phyloP scores from a whole-genome alignment of 345 rosid species.

The Gynandropsis gynandra region DNA sequence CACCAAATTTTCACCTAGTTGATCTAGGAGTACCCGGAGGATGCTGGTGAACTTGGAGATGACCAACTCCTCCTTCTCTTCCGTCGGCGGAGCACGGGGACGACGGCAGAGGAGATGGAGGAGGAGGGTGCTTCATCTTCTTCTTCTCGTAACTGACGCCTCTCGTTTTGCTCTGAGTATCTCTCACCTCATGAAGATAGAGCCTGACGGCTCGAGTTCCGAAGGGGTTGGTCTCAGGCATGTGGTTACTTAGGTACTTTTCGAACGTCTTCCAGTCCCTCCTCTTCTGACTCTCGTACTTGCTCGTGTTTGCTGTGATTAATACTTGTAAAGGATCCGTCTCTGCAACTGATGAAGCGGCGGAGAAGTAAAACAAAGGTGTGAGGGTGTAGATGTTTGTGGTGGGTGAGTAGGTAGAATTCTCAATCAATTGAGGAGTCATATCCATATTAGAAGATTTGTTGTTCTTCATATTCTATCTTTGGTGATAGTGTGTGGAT shows the following conservation, averaged over 20 bases:
- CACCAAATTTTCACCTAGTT: too few relatives aligned
- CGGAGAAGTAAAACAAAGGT: constrained; percentile 26
- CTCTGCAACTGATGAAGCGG: constrained; percentile 33
- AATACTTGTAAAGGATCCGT: too few relatives aligned
- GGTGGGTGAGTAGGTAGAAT: constrained; percentile 13
- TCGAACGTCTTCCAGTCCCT: constrained; percentile 78
- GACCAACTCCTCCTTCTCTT: too few relatives aligned
- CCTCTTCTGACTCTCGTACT: constrained; percentile 67
- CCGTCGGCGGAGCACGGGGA: too few relatives aligned
- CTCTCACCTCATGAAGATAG: constrained; percentile 59
- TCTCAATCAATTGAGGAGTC: constrained; percentile 29
- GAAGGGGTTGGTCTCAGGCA: constrained; percentile 59
- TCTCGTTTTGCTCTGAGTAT: constrained; percentile 59
- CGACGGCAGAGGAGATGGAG: constrained; percentile 24
- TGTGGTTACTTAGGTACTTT: constrained; percentile 52
- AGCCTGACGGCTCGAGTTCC: constrained; percentile 65
- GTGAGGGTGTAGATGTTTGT: constrained; percentile 25
- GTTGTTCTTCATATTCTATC: too few relatives aligned
- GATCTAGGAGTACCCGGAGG: too few relatives aligned
- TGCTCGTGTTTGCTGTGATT: constrained; percentile 42
- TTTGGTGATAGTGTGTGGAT: too few relatives aligned
- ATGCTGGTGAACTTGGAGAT: too few relatives aligned
- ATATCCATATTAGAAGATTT: too few relatives aligned
- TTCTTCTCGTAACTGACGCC: constrained; percentile 71
- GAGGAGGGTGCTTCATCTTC: constrained; percentile 54